Evolutionary conservation across 2,329 filamentous ascomycete species (phyloP), one percentile per base, ranked within the genome.

Genomic region (Penicillium decumbens): DNA sequence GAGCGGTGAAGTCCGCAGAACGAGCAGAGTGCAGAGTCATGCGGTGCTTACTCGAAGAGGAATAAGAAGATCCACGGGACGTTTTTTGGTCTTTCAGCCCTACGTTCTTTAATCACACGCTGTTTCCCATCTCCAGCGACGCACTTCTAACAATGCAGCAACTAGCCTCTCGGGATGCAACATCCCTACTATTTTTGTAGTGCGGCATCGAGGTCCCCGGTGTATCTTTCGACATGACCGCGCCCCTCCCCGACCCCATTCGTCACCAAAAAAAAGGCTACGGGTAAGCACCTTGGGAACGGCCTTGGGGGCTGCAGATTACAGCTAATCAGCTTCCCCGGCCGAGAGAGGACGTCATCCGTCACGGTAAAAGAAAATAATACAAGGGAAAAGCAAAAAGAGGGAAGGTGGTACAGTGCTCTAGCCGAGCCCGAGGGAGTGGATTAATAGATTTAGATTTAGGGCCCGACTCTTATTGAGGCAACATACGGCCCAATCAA

Each of bases 1-100:
- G 47, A 60, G 58, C 58, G 58, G 58, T 61, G 55, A 58, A 55
- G 43, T 12, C 25, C 27, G 27, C 15, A 27, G 29, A 6, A 37
- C 23, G 15, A 42, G 7, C 7, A 6, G 25, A 47, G n/a, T 24
- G 29, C 29, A 12, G 24, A 18, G 7, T 33, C 35, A 47, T 51
- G 41, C 29, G 44, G 41, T 49, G 51, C 46, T 54, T 48, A 47
- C 40, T 42, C 25, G 40, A 45, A 45, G 37, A 30, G 47, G 51
- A 42, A 30, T 37, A 42, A 42, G 51, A 13, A 38, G 39, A 40
- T 35, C 37, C 23, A 49, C 38, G 12, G 32, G 20, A 23, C 20
- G 25, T 20, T 41, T 38, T 41, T 47, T 37, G 46, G 18, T 18
- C 13, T 33, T n/a, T 43, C 41, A 43, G 41, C 41, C 41, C 41